A percentile compares a stretch with the other conserved stretches of the same genome.
Evolutionary conservation across 192 early-diverging fungal genomes (phyloP).

Genomic region (Bifiguratus adelaidae): DNA sequence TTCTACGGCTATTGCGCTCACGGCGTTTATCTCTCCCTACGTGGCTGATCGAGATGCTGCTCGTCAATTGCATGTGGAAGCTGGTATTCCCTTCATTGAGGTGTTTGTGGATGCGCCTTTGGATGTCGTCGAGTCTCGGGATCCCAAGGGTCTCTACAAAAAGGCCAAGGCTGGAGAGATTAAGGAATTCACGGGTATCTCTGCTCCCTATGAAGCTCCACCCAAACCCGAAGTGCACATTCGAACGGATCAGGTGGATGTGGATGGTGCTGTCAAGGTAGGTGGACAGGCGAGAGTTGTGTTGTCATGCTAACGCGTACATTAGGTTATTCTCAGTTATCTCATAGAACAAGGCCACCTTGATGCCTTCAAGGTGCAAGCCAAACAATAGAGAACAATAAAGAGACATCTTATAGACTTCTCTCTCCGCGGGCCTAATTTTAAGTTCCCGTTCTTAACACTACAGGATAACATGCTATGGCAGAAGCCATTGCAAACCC

Average conservation of each 20-base stretch:
- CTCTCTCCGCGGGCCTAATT: too few species aligned
- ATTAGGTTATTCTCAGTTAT: too few species aligned
- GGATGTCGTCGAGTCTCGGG: slow-evolving; percentile 77
- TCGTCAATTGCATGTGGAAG: slow-evolving; percentile 62
- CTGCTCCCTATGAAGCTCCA: slow-evolving; percentile 86
- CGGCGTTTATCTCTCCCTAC: slow-evolving; percentile 90
- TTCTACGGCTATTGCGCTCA: slow-evolving; percentile 68
- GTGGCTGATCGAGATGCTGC: slow-evolving; percentile 69
- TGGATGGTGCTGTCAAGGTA: slow-evolving; percentile 61
- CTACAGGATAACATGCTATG: too few species aligned
- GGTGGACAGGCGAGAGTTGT: too few species aligned
- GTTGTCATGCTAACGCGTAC: too few species aligned
- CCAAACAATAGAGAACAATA: too few species aligned
- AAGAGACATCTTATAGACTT: too few species aligned
- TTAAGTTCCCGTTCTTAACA: too few species aligned
- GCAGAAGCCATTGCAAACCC: too few species aligned
- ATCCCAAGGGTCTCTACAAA: slow-evolving; percentile 95
- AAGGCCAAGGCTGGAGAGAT: slow-evolving; percentile 90
- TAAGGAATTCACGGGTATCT: slow-evolving; percentile 94
- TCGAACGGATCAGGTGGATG: slow-evolving; percentile 57
- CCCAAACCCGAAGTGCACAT: slow-evolving; percentile 77
- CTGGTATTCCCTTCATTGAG: slow-evolving; percentile 79
- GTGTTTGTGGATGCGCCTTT: slow-evolving; percentile 83
- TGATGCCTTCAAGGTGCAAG: too few species aligned
- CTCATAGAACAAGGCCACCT: too few species aligned